Evolutionary conservation across 768 basidiomycete species (phyloP), one percentile per base, ranked within the genome.

Genomic region (Naganishia onofrii): DNA sequence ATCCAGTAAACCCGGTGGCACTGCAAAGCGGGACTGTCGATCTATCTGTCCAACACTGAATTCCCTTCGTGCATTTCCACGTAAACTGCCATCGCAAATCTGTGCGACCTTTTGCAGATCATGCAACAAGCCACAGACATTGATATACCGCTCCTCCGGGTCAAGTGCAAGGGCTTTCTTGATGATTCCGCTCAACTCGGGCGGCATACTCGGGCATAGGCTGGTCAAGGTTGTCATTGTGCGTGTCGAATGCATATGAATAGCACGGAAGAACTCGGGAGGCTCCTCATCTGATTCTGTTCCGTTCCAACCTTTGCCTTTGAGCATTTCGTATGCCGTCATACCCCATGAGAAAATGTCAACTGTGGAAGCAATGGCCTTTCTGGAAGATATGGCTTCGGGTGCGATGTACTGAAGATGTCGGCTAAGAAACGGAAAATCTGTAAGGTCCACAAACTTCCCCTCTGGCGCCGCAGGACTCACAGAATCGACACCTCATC

Each of bases 321-420:
- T 76, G 6, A 78, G 17, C 36, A 78, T 53, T 64, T 80, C 77
- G 58, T 75, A 77, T 7, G 73, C 73, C 0, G 73, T 34, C 8
- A 77, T 76, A 10, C 76, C 79, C 48, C 78, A 76, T 6, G 73
- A 72, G 48, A 71, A 80, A 21, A 80, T 69, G 64, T 78, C 77
- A 44, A 68, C 69, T 10, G 63, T 28, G 6, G 51, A 21, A 53
- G 65, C 32, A 63, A 26, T 21, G 23, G 67, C 3, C 67, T 63
- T 28, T 23, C 48, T 67, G 3, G 74, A 63, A 4, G 66, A 54
- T 12, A 73, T 67, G 2, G 70, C 66, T 60, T 72, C 74, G 1
- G 77, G 77, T 3, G 77, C 76, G 53, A 76, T 71, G 31, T 73
- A 76, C 2, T 74, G 71, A 3, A 77, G 69, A 26, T 58, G 57